A percentile compares a stretch with the other conserved stretches of the same genome.
Evolutionary conservation across 768 basidiomycete species (phyloP).

Genomic region (Gyrodon lividus): DNA sequence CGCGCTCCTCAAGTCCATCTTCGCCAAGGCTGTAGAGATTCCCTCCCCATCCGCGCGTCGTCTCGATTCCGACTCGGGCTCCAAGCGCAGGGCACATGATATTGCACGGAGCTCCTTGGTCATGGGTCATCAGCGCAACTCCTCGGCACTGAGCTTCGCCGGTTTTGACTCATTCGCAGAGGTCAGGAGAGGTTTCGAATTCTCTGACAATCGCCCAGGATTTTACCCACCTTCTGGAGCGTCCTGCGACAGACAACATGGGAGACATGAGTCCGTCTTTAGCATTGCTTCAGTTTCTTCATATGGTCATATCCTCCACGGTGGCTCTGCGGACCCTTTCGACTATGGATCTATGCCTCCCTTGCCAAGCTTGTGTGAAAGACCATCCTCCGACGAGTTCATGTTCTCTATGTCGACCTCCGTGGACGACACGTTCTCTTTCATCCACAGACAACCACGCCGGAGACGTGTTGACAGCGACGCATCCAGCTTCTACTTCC

Average conservation of each 20-base stretch:
- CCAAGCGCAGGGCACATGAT: constrained; percentile 32
- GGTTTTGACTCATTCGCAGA: constrained; percentile 78
- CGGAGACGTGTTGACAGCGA: constrained; percentile 70
- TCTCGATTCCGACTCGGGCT: constrained; percentile 45
- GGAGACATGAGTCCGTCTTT: constrained; percentile 57
- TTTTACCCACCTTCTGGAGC: constrained; percentile 60
- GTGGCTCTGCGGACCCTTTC: constrained; percentile 69
- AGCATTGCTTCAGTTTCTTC: constrained; percentile 82
- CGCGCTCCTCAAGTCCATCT: constrained; percentile 54
- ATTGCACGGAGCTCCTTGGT: constrained; percentile 15
- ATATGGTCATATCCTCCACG: constrained; percentile 64
- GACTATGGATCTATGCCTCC: constrained; percentile 48
- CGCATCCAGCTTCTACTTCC: constrained; percentile 76
- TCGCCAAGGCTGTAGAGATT: constrained; percentile 44
- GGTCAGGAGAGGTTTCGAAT: constrained; percentile 78
- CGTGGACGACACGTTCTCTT: constrained; percentile 76
- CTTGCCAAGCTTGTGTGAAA: constrained; percentile 48
- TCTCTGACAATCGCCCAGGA: constrained; percentile 55
- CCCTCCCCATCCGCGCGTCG: constrained; percentile 35
- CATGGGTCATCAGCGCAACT: constrained; percentile 32
- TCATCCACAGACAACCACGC: constrained; percentile 40
- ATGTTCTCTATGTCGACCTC: constrained; percentile 51
- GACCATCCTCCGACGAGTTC: constrained; percentile 60
- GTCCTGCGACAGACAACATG: constrained; percentile 39
- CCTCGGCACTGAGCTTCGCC: constrained; percentile 62